These are phyloP conservation scores for Parietichytrium sp. DNA, from an alignment of 108 stramenopile species.

Conservation along the genomic window DNA sequence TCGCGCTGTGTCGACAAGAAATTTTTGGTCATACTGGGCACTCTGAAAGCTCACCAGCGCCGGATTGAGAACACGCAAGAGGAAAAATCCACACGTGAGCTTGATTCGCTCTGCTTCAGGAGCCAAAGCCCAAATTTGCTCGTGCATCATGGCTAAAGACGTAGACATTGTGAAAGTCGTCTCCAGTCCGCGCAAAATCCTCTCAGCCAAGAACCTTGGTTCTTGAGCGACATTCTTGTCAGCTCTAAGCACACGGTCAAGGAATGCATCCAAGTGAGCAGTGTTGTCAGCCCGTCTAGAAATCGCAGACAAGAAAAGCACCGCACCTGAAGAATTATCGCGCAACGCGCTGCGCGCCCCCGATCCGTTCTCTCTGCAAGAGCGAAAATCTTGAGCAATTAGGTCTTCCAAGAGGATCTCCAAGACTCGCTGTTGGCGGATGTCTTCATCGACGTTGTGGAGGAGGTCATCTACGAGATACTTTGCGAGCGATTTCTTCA, in stretches of 20 bases:
- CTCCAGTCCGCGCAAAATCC: not conserved
- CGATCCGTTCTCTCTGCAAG: not conserved
- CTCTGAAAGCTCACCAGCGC: not conserved
- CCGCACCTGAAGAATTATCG: not conserved
- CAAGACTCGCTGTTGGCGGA: no score
- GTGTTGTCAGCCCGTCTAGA: not conserved
- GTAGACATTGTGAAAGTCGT: no score
- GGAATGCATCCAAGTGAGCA: not conserved
- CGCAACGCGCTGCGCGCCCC: not conserved
- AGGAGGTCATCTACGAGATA: no score
- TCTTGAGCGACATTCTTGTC: not conserved
- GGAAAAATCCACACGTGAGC: not conserved
- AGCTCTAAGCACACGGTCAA: not conserved
- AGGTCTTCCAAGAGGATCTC: not conserved
- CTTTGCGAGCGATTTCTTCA: not conserved
- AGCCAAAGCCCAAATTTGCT: not conserved
- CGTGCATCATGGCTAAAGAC: no score
- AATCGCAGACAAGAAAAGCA: not conserved
- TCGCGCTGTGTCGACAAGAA: slow-evolving; percentile 1
- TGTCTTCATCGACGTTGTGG: no score
- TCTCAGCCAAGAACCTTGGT: not conserved
- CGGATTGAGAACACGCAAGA: not conserved
- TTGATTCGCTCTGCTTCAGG: not conserved
- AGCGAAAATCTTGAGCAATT: not conserved
- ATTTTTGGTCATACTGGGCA: not conserved